A percentile compares a stretch with the other conserved stretches of the same genome.
phyloP scores from a whole-genome alignment of 371 early-diverging fungal genomes.

The Saksenaea vasiformis region DNA sequence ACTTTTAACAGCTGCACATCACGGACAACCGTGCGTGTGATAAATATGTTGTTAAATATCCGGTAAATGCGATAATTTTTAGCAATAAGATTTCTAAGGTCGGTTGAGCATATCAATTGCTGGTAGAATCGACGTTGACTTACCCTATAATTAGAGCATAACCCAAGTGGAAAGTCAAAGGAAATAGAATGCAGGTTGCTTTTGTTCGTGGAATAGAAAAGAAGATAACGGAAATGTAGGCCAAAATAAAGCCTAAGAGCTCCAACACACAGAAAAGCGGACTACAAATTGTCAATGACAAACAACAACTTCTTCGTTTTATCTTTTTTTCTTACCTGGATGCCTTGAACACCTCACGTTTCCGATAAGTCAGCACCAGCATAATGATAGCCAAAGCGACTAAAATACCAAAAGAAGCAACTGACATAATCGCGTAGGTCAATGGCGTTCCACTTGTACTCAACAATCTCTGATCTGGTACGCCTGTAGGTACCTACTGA shows the following conservation, averaged over 20 bases:
- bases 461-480: conserved; percentile 26
- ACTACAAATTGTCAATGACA: conserved; percentile 14
- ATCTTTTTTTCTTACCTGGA: conserved; percentile 42
- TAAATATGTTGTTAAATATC: conserved; percentile 64
- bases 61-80: conserved; percentile 63
- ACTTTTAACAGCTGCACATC: conserved; percentile 57
- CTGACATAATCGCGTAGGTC: conserved; percentile 39
- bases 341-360: conserved; percentile 53
- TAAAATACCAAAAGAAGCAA: conserved; percentile 45
- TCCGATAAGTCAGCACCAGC: conserved; percentile 41
- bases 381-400: conserved; percentile 33
- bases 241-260: conserved; percentile 45
- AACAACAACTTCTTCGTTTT: background rate
- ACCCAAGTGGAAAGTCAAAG: conserved; percentile 45
- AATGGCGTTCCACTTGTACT: conserved; percentile 48
- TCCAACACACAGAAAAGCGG: conserved; percentile 59
- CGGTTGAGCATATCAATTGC: background rate
- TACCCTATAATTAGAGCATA: conserved; percentile 47
- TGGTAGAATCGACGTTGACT: background rate
- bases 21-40: conserved; percentile 55
- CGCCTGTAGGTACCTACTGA: conserved; percentile 36
- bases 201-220: conserved; percentile 29
- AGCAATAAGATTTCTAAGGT: conserved; percentile 45
- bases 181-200: conserved; percentile 41
- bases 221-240: conserved; percentile 40